These are phyloP conservation scores for Penicillium sp. DNA, from an alignment of 2,329 filamentous ascomycete genomes.

Conservation along the genomic window DNA sequence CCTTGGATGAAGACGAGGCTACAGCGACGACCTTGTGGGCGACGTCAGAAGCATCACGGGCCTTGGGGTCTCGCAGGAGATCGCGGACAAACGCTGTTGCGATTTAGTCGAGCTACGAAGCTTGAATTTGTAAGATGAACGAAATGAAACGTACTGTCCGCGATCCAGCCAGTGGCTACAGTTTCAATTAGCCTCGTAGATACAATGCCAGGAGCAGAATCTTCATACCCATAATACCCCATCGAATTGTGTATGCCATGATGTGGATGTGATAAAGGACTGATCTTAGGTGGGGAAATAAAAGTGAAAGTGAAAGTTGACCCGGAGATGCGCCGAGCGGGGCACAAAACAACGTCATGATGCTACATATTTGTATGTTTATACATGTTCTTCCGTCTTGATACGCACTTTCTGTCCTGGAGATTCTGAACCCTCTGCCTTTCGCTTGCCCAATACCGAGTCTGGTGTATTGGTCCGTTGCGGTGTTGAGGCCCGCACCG, in stretches of 20 bases:
- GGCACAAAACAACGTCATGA: conserved; percentile 21
- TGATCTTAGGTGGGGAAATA: conserved; percentile 1
- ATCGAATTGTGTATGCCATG: conserved; percentile 37
- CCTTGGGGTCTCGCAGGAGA: conserved; percentile 66
- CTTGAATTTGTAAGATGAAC: conserved; percentile 7
- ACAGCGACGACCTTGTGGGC: conserved; percentile 73
- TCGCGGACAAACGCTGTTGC: conserved; percentile 63
- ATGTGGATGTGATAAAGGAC: conserved; percentile 1
- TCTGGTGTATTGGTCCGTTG: conserved; percentile 54
- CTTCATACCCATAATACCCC: conserved; percentile 43
- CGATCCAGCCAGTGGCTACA: conserved; percentile 44
- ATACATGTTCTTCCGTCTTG: conserved; percentile 33
- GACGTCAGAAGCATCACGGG: conserved; percentile 65
- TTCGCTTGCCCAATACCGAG: conserved; percentile 66
- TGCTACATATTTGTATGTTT: conserved; percentile 11
- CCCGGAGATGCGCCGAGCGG: conserved; percentile 26
- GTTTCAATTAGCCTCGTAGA: conserved; percentile 14
- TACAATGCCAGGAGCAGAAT: background rate
- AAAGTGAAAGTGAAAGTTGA: background rate
- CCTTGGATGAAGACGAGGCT: conserved; percentile 68
- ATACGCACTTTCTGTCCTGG: conserved; percentile 36
- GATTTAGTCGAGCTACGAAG: conserved; percentile 1
- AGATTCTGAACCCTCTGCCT: conserved; percentile 54
- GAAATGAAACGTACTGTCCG: conserved; percentile 35
- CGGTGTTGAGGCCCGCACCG: conserved; percentile 29